These are phyloP conservation scores for Neonectria coccinea DNA, from an alignment of 2,329 filamentous ascomycete species.

Conservation along the genomic window DNA sequence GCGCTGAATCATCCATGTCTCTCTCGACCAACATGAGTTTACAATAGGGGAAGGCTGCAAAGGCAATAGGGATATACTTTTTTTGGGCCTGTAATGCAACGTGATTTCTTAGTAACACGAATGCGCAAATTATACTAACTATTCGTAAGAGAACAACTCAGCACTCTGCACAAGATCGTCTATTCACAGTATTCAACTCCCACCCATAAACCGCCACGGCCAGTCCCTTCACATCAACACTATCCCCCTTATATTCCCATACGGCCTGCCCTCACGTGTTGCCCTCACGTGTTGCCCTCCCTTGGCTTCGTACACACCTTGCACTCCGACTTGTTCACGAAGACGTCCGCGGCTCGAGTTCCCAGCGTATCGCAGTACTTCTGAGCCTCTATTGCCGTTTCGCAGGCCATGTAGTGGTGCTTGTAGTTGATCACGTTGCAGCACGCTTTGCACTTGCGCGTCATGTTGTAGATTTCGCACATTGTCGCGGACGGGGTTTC, in stretches of 20 bases:
- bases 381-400: neutral
- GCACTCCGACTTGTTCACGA: neutral
- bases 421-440: neutral
- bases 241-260: no score
- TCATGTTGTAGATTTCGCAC: neutral
- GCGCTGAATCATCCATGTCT: neutral
- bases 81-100: no score
- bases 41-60: no score
- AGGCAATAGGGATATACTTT: neutral
- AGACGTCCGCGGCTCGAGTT: neutral
- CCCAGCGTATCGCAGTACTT: neutral
- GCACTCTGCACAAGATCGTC: neutral
- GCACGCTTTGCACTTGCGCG: neutral
- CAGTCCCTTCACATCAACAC: no score
- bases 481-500: neutral
- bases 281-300: no score
- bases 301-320: neutral
- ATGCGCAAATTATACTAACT: neutral
- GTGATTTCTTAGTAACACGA: no score
- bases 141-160: neutral
- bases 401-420: neutral
- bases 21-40: neutral
- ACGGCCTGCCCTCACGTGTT: no score
- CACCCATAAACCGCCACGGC: no score
- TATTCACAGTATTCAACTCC: no score